A percentile compares a stretch with the other conserved stretches of the same genome.
phyloP scores from a whole-genome alignment of 208 protist genomes.

The Wallacemonas sp. region DNA sequence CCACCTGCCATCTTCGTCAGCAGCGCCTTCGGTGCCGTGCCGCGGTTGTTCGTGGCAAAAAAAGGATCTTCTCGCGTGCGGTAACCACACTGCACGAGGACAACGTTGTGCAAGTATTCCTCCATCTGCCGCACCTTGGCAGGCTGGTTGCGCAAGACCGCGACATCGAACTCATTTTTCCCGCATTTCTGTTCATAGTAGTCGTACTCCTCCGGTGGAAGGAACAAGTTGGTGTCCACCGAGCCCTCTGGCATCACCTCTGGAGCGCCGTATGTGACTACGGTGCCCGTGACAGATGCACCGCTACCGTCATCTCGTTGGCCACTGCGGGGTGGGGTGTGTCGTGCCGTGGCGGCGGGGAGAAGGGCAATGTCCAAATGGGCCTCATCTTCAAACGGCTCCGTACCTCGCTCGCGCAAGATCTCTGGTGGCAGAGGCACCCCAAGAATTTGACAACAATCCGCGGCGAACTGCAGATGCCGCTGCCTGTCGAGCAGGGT shows the following conservation, averaged over 20 bases:
- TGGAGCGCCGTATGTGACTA: conserved; percentile 17
- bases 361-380: neutral
- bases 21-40: neutral
- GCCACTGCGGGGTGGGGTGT: neutral
- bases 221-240: conserved; percentile 68
- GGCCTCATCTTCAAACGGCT: conserved; percentile 16
- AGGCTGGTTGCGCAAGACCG: conserved; percentile 38
- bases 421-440: conserved; percentile 68
- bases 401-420: conserved; percentile 20
- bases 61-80: conserved; percentile 37
- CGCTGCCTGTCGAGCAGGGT: conserved; percentile 49
- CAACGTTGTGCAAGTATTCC: conserved; percentile 70
- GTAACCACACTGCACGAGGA: conserved; percentile 74
- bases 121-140: conserved; percentile 58
- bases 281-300: too few species aligned
- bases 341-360: neutral
- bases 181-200: conserved; percentile 75
- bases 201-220: conserved; percentile 42
- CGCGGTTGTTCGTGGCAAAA: conserved; percentile 14
- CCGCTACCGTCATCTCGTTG: too few species aligned
- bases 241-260: conserved; percentile 43
- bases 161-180: conserved; percentile 63
- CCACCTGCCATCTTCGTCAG: too few species aligned
- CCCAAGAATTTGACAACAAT: conserved; percentile 65
- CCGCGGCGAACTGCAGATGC: conserved; percentile 84